phyloP scores from a whole-genome alignment of 164 flowering plant species.

The Stephania yunnanensis region DNA sequence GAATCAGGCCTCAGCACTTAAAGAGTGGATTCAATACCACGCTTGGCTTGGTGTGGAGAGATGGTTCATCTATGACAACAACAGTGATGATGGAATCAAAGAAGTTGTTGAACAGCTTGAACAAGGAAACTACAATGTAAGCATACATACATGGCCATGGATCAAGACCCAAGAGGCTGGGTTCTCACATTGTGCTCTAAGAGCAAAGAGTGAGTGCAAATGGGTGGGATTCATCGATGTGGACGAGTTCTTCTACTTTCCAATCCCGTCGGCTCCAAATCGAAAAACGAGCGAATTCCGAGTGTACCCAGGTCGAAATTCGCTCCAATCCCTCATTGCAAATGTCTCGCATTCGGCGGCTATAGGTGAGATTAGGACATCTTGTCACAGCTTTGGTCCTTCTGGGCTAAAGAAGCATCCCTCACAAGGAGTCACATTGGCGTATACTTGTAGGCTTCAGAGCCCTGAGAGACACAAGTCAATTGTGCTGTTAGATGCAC shows the following conservation, averaged over 20 bases:
- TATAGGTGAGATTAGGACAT: slow-evolving; percentile 69
- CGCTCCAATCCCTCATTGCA: slow-evolving; percentile 39
- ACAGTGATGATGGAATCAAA: slow-evolving; percentile 62
- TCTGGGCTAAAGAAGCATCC: slow-evolving; percentile 61
- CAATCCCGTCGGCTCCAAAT: slow-evolving; percentile 19
- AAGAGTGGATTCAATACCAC: slow-evolving; percentile 78
- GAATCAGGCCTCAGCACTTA: slow-evolving; percentile 64
- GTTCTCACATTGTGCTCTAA: slow-evolving; percentile 74
- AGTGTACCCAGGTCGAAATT: slow-evolving; percentile 29
- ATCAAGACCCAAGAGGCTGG: slow-evolving; percentile 92
- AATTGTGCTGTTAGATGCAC: slow-evolving; percentile 54
- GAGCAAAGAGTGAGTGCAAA: slow-evolving; percentile 54
- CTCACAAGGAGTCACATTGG: slow-evolving; percentile 57
- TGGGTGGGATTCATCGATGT: slow-evolving; percentile 89
- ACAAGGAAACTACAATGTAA: slow-evolving; percentile 44
- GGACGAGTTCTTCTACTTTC: slow-evolving; percentile 82
- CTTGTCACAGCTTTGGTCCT: slow-evolving; percentile 86
- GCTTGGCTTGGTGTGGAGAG: slow-evolving; percentile 76
- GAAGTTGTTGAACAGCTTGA: slow-evolving; percentile 50
- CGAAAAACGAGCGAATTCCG: neutral
- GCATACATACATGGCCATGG: slow-evolving; percentile 81
- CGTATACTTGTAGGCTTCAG: slow-evolving; percentile 79
- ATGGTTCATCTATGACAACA: slow-evolving; percentile 87
- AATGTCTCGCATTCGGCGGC: slow-evolving; percentile 35
- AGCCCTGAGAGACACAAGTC: slow-evolving; percentile 86